Percentiles rank a stretch among this genome's conserved stretches.
These are phyloP conservation scores for Pichia deserticola DNA, from an alignment of 805 yeast species.

Conservation along the genomic window DNA sequence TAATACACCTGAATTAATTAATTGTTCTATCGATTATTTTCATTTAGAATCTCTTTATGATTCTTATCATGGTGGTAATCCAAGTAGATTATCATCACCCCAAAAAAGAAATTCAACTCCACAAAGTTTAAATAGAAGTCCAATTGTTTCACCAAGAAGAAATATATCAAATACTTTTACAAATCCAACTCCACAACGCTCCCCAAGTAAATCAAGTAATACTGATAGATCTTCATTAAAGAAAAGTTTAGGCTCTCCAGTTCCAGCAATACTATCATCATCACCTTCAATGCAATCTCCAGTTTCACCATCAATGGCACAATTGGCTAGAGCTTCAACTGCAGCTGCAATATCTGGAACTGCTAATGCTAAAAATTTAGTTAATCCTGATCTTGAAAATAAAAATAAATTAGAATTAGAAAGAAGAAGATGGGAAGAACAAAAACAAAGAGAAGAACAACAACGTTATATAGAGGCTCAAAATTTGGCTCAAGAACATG, in stretches of 20 bases:
- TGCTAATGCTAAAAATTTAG: neutral
- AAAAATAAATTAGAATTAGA: slow-evolving; percentile 2
- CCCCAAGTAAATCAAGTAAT: slow-evolving; percentile 3
- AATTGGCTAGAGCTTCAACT: neutral
- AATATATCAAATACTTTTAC: slow-evolving; percentile 1
- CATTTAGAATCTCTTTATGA: slow-evolving; percentile 20
- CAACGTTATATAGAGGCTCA: neutral
- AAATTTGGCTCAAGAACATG: neutral
- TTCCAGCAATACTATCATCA: neutral
- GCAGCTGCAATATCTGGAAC: slow-evolving; percentile 5
- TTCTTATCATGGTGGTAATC: neutral
- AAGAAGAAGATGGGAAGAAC: slow-evolving; percentile 2
- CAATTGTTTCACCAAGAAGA: neutral
- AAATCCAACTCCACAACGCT: slow-evolving; percentile 3
- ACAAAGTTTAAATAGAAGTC: neutral
- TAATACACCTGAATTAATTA: slow-evolving; percentile 40
- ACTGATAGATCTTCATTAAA: slow-evolving; percentile 1
- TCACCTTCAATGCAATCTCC: neutral
- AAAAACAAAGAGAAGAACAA: slow-evolving; percentile 1
- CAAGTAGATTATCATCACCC: neutral
- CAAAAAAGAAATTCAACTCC: neutral
- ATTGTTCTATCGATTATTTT: slow-evolving; percentile 37
- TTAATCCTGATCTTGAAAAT: slow-evolving; percentile 3
- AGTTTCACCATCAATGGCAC: neutral
- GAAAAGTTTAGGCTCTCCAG: neutral